Conservation (phyloP, 345 rosid genomes). For the Rhodomyrtus tomentosa region DNA sequence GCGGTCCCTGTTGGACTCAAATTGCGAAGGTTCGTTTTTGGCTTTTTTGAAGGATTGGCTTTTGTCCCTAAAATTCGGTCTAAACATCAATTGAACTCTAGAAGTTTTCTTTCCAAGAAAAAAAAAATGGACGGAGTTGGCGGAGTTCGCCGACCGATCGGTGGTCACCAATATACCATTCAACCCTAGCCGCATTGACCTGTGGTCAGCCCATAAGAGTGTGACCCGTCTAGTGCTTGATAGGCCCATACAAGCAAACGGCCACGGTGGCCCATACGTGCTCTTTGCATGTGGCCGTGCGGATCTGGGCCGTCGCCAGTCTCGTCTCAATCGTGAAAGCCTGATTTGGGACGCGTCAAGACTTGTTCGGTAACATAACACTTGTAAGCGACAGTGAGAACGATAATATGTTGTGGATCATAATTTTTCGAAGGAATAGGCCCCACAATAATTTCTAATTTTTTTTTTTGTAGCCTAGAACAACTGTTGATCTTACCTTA, state of each 20-base stretch:
- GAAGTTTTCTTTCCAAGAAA: too few species aligned
- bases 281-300: neutral
- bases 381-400: too few species aligned
- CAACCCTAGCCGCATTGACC: too few species aligned
- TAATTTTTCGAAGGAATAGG: too few species aligned
- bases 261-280: rapidly evolving
- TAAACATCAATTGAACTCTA: neutral
- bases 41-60: neutral
- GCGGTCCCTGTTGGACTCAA: neutral
- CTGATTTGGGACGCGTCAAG: neutral
- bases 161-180: neutral
- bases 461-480: too few species aligned
- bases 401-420: too few species aligned
- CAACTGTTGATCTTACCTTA: too few species aligned
- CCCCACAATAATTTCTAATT: too few species aligned
- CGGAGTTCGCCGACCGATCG: neutral
- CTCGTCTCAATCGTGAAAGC: neutral
- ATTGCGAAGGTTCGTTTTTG: neutral
- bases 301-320: neutral
- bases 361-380: neutral
- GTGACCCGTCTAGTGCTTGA: too few species aligned
- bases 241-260: too few species aligned
- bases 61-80: neutral
- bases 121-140: too few species aligned
- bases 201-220: too few species aligned